Base-by-base conservation (phyloP, 495 filamentous ascomycete genomes). In the Thermothielavioides terrestris region DNA sequence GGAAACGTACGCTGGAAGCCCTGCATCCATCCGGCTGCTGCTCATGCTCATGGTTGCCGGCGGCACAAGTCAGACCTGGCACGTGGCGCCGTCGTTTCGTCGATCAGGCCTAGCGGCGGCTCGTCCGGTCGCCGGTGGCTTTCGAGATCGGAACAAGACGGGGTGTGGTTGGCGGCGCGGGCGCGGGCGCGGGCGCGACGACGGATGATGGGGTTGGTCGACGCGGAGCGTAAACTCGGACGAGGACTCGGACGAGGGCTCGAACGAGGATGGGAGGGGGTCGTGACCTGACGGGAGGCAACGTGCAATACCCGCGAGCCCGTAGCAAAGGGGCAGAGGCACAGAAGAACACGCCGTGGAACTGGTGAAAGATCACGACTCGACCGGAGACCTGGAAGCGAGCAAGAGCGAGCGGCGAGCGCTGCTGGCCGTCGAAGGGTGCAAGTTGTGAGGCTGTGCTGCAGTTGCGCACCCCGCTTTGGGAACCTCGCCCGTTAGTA, bases 381-480 rank as follows among this genome's bases (percentile, higher is more conserved):
- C n/a, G 18, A 15, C 35, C 42, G 42, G 49, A 25, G 36, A 53
- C 27, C 37, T 36, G 39, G 42, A 32, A 20, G 31, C 32, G 12
- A 31, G 49, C 31, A 52, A 42, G 36, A 39, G 42, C 42, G 50
- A 47, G 42, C 34, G 27, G 39, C 34, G 35, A 50, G 41, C 46
- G 40, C 44, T 46, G 45, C 40, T 27, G 50, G 35, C 34, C 30
- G 40, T 45, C 30, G 50, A 56, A 21, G 30, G 52, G 31, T 41
- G 27, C 14, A 56, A 41, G 52, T 45, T 53, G 36, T 63, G 62
- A 61, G 62, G 62, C 62, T 65, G 62, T 65, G 62, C 62, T 62
- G 53, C 22, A n/a, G n/a, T 21, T 46, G 50, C 50, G 12, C 51
- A 42, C 54, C 55, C 55, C 55, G 55, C 55, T 57, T 57, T 57